These are phyloP conservation scores for Saturnispora dispora DNA, from an alignment of 805 yeast species.

Conservation along the genomic window DNA sequence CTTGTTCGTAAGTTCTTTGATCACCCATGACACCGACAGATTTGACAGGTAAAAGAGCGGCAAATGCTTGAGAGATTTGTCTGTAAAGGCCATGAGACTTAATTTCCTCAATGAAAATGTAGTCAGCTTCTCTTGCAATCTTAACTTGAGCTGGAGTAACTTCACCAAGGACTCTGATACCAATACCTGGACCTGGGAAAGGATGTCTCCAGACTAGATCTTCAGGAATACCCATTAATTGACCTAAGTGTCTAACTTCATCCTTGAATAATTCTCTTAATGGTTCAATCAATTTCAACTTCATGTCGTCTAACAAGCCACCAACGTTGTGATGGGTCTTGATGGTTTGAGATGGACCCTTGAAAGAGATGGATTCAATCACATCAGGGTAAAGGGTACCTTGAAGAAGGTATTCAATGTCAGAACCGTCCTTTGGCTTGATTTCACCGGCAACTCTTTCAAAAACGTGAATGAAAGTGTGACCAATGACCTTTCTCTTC, in stretches of 20 bases:
- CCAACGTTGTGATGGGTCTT: conserved; percentile 99
- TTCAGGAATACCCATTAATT: conserved; percentile 87
- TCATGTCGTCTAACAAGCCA: conserved; percentile 96
- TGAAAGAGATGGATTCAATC: conserved; percentile 95
- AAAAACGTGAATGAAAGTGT: conserved; percentile 93
- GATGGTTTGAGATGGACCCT: conserved; percentile 99
- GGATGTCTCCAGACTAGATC: conserved; percentile 99
- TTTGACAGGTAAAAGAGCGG: conserved; percentile 92
- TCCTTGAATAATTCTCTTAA: conserved; percentile 97
- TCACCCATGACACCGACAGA: conserved; percentile 99
- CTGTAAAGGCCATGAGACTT: conserved; percentile 86
- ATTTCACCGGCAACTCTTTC: conserved; percentile 93
- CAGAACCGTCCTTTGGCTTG: conserved; percentile 80
- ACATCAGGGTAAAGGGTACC: conserved; percentile 98
- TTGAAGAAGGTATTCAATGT: conserved; percentile 87
- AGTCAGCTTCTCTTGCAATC: conserved; percentile 96
- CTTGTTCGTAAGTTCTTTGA: conserved; percentile 98
- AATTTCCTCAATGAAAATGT: conserved; percentile 93
- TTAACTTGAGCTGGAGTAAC: conserved; percentile 88
- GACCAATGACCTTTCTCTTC: conserved; percentile 97
- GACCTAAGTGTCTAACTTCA: conserved; percentile 95
- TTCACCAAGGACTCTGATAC: conserved; percentile 95
- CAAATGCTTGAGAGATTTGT: conserved; percentile 95
- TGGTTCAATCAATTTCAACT: conserved; percentile 96
- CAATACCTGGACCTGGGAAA: conserved; percentile 99